phyloP scores from a whole-genome alignment of 805 yeast species.

The Metschnikowia vanudenii region DNA sequence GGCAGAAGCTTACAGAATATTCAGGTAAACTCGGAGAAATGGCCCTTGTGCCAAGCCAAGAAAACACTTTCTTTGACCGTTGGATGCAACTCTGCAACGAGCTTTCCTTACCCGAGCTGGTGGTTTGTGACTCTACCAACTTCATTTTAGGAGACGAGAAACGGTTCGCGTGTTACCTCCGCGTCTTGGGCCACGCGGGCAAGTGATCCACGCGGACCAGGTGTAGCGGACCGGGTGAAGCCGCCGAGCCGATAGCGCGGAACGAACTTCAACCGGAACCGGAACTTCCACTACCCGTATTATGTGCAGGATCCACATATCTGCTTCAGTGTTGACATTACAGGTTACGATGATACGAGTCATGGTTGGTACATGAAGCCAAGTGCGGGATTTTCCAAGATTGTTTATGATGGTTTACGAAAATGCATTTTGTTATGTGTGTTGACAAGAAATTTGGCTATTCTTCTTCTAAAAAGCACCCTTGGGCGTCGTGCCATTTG shows the following conservation, averaged over 20 bases:
- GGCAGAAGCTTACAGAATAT: conserved; percentile 1
- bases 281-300: no score
- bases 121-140: conserved; percentile 31
- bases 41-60: neutral
- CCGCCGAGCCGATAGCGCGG: conserved; percentile 5
- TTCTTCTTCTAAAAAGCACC: no score
- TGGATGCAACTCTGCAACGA: conserved; percentile 32
- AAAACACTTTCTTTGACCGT: conserved; percentile 19
- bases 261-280: no score
- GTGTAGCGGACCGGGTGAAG: no score
- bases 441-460: no score
- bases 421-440: no score
- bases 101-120: conserved; percentile 18
- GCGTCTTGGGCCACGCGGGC: conserved; percentile 5
- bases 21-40: neutral
- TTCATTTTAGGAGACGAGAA: conserved; percentile 43
- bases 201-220: neutral
- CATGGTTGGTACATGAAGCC: no score
- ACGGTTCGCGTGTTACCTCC: conserved; percentile 29
- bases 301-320: no score
- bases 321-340: no score
- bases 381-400: neutral
- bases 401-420: no score
- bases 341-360: no score
- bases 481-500: no score